Conservation (phyloP, 1,139 yeast genomes). For the Geotrichum aggregatum region DNA sequence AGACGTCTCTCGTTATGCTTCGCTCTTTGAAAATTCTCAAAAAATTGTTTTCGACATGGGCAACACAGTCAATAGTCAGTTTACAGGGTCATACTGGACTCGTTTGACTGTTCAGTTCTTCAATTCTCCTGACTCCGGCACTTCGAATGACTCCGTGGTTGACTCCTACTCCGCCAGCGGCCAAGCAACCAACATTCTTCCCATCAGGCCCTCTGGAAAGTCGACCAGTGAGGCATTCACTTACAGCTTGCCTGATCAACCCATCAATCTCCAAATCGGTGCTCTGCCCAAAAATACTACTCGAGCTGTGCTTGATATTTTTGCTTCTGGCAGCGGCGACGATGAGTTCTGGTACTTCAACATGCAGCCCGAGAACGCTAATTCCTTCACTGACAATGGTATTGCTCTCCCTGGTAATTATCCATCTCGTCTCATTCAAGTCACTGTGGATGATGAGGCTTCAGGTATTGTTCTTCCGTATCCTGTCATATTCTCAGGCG, state of each 20-base stretch:
- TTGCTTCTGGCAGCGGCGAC: conserved; percentile 68
- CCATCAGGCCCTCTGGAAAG: conserved; percentile 19
- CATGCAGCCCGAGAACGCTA: conserved; percentile 48
- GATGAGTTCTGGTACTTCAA: conserved; percentile 85
- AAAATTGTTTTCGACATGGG: conserved; percentile 54
- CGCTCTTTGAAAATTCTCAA: conserved; percentile 47
- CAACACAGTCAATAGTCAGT: conserved; percentile 53
- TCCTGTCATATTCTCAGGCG: conserved; percentile 67
- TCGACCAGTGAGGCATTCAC: conserved; percentile 8
- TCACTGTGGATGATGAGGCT: conserved; percentile 33
- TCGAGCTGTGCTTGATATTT: conserved; percentile 54
- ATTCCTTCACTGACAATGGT: conserved; percentile 36
- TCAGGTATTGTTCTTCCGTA: conserved; percentile 41
- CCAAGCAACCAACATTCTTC: conserved; percentile 20
- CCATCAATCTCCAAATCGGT: conserved; percentile 35
- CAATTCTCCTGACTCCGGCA: conserved; percentile 29
- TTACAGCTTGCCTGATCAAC: conserved; percentile 29
- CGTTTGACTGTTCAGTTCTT: conserved; percentile 53
- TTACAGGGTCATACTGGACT: conserved; percentile 61
- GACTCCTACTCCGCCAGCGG: conserved; percentile 14
- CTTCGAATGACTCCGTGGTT: conserved; percentile 14
- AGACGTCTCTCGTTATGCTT: conserved; percentile 59
- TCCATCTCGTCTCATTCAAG: conserved; percentile 39
- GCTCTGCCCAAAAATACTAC: conserved; percentile 55
- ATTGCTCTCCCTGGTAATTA: conserved; percentile 43